Evolutionary conservation across 352 stramenopile species (phyloP), one percentile per base, ranked within the genome.

Genomic region (Stramenopiles sp.): DNA sequence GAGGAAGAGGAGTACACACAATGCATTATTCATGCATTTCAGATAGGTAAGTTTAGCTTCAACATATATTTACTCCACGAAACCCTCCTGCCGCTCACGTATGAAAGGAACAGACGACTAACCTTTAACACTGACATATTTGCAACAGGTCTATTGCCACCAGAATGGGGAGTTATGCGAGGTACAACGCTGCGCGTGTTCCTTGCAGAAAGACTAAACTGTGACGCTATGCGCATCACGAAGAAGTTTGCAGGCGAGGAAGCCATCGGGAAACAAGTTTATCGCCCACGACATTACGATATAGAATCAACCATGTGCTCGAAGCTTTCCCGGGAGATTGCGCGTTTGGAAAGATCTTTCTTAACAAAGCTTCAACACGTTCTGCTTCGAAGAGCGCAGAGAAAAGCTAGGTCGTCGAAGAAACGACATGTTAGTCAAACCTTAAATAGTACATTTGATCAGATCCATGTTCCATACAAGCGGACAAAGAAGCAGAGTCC

Each of bases 191-290:
- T 99, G 32, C 90, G 96, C 30, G 98, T 94, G 31, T 99, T 98
- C 85, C 85, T 99, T 39, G 96, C 91, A 80, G 98, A 98, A 85
- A 82, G 98, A 14, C 86, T 99, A 0, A 98, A 98, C 84, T 99
- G 96, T 85, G 95, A 99, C 87, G 95, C 96, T 4, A 99, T 99
- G 95, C 88, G 96, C 14, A 98, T 99, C 81, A 97, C 93, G 0
- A 99, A 99, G 84, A 99, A 99, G 87, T 99, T 98, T 84, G 97
- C 97, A 76, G 95, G 96, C 14, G 91, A 92, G 81, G 97, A 98
- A 83, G 98, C 94, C 83, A 98, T 99, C 82, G 95, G 96, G 84
- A 99, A 99, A 86, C 89, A 92, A 85, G 89, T 93, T 0, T 95
- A 88, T 55, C 39, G 39, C 39, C 39, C 39, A 14, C 4, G 39